A percentile compares a stretch with the other conserved stretches of the same genome.
Evolutionary conservation across 495 filamentous ascomycete genomes (phyloP).

Genomic region (Hypoxylon cercidicola): DNA sequence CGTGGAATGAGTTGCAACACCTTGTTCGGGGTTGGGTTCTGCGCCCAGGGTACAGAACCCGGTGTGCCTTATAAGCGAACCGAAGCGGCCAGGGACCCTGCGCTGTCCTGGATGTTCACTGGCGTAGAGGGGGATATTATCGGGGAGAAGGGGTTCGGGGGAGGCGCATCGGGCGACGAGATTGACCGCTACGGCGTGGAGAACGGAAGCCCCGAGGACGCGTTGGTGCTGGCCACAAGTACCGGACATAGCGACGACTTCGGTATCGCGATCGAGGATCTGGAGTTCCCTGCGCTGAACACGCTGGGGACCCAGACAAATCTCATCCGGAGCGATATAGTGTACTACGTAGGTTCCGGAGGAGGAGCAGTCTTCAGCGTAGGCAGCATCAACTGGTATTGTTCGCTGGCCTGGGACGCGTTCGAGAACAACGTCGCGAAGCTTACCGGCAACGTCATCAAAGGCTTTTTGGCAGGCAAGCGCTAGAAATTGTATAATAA

Average conservation of each 20-base stretch:
- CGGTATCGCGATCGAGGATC: conserved; percentile 48
- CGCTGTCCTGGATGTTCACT: conserved; percentile 26
- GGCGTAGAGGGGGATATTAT: conserved; percentile 39
- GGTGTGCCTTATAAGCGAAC: conserved; percentile 30
- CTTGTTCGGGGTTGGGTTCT: conserved; percentile 44
- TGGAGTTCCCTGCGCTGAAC: conserved; percentile 45
- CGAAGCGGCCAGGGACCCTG: conserved; percentile 5
- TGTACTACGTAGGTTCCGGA: conserved; percentile 40
- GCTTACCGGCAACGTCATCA: conserved; percentile 37
- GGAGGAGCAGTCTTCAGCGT: conserved; percentile 43
- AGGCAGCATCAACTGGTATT: conserved; percentile 46
- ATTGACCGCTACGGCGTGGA: conserved; percentile 46
- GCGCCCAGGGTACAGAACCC: conserved; percentile 40
- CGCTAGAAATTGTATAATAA: background rate
- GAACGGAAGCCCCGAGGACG: conserved; percentile 40
- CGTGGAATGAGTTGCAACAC: conserved; percentile 45
- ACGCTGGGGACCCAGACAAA: conserved; percentile 40
- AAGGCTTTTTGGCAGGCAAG: conserved; percentile 5
- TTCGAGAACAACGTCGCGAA: conserved; percentile 41
- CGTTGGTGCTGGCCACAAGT: conserved; percentile 44
- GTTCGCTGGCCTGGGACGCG: conserved; percentile 39
- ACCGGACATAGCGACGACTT: conserved; percentile 45
- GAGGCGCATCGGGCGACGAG: conserved; percentile 43
- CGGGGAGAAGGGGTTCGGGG: conserved; percentile 35
- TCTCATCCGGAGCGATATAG: conserved; percentile 43